Evolutionary conservation across 106 monocot species (phyloP), one percentile per base, ranked within the genome.

Genomic region (Gastrodia elata): DNA sequence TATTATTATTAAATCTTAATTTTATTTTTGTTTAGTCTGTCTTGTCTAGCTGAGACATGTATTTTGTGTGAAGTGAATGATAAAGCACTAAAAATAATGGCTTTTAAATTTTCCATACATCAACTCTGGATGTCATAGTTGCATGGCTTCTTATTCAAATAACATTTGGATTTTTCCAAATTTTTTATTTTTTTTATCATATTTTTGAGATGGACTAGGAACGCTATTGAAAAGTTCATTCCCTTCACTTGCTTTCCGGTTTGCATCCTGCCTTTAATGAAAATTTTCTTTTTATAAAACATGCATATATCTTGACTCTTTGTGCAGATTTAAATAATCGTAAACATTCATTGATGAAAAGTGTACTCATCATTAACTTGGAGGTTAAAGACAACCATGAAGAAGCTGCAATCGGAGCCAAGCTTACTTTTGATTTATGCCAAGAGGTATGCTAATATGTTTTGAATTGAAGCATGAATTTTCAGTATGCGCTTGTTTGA

Each of bases 351-450:
- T 56, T 93, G 71, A 77, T 93, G 82, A 88, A 79, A 74, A 79
- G 67, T 38, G 91, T 91, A 15, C 77, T 93, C 36, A 77, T 98
- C 65, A 88, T 98, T 73, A 98, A 98, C 75, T 83, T 98, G 93
- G 98, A 98, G 59, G 88, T 98, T 35, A 98, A 98, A 81, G 98
- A 98, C 87, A 98, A 92, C 82, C 98, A 98, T 79, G 98, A 98
- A 85, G 98, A 98, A 73, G 98, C 98, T 80, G 90, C 90, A 65
- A 58, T 77, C 44, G 98, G 93, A 3, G 98, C 86, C 20, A 93
- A 85, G 82, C 86, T 98, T 77, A 85, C 98, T 68, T 78, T 91
- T 37, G 91, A 93, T 26, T 79, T 98, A 39, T 84, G 91, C 76
- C 79, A 84, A 78, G 87, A 84, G 87, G 91, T 91, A 13, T 75